Conservation (phyloP, 2,329 filamentous ascomycete genomes). For the Fusarium austroafricanum region DNA sequence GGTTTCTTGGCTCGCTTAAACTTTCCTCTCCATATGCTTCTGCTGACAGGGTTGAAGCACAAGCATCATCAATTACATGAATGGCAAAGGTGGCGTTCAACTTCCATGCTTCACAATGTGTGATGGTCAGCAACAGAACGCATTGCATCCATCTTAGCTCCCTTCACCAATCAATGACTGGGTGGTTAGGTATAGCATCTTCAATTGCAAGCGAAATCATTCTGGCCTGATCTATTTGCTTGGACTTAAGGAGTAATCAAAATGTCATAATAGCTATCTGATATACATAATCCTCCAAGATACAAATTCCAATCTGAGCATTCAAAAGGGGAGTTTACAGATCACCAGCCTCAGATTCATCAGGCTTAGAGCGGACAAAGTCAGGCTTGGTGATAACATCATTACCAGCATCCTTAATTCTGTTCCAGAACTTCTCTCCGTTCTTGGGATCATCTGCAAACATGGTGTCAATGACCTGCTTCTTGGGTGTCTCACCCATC, state of each 20-base stretch:
- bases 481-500: constrained; percentile 77
- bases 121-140: too few relatives aligned
- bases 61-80: too few relatives aligned
- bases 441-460: constrained; percentile 71
- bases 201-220: too few relatives aligned
- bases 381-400: constrained; percentile 60
- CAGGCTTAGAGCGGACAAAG: constrained; percentile 18
- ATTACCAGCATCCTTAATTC: constrained; percentile 71
- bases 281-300: background rate
- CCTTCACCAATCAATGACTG: too few relatives aligned
- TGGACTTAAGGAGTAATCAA: background rate
- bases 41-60: too few relatives aligned
- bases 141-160: too few relatives aligned
- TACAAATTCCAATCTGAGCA: rapidly evolving
- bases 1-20: too few relatives aligned
- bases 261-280: background rate
- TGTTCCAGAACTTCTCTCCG: constrained; percentile 70
- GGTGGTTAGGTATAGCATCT: too few relatives aligned
- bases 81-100: too few relatives aligned
- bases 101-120: too few relatives aligned
- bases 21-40: too few relatives aligned
- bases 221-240: background rate
- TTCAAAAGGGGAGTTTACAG: background rate
- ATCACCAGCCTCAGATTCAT: background rate
- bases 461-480: constrained; percentile 73